Evolutionary conservation across 768 basidiomycete genomes (phyloP).

Genomic region (Tulasnella calospora): DNA sequence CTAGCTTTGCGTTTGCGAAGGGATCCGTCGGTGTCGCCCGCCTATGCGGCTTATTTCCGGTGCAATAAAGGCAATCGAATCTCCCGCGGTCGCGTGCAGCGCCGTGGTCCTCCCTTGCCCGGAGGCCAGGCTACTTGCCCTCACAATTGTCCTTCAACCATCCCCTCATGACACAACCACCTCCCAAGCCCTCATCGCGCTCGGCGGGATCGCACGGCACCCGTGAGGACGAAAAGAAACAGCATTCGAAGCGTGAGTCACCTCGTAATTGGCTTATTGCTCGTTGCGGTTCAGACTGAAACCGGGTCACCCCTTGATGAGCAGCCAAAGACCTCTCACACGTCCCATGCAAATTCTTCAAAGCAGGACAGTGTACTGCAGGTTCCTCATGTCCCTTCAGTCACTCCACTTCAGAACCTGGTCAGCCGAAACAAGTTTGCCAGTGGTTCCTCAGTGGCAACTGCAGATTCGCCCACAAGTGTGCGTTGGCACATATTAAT

Average conservation of each 20-base stretch:
- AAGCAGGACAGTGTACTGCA: constrained; percentile 88
- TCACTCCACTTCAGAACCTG: constrained; percentile 66
- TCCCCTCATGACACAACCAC: background rate
- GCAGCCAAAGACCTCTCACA: constrained; percentile 74
- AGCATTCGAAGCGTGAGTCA: constrained; percentile 14
- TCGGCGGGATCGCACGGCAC: constrained; percentile 1
- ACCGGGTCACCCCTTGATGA: background rate
- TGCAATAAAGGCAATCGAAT: background rate
- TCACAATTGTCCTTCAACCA: background rate
- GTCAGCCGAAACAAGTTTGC: constrained; percentile 73
- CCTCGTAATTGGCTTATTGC: background rate
- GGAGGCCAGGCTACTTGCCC: background rate
- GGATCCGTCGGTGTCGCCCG: background rate
- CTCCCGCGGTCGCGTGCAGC: constrained; percentile 10
- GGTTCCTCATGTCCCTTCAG: constrained; percentile 96
- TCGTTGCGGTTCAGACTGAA: background rate
- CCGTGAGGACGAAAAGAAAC: constrained; percentile 12
- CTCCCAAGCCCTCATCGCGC: background rate
- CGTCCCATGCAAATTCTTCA: constrained; percentile 98
- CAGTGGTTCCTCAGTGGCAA: constrained; percentile 94
- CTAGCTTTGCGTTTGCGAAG: no score
- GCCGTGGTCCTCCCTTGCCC: background rate
- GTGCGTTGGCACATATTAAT: constrained; percentile 88
- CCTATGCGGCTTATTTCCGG: background rate
- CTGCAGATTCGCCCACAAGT: constrained; percentile 74